Conservation (phyloP, 306 rosid genomes). For the Crotalaria pallida region DNA sequence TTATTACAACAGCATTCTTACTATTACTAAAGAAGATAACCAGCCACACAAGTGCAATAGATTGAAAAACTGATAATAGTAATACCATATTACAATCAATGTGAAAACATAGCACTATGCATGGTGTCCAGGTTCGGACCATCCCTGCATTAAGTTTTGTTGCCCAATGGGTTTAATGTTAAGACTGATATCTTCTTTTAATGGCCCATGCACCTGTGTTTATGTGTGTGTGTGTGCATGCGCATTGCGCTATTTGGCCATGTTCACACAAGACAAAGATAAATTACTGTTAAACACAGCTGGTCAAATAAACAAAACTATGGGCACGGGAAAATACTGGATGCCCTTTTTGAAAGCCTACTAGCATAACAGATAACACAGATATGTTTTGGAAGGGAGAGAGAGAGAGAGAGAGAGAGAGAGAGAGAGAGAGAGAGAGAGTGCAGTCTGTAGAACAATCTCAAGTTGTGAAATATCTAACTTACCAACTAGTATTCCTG, state of each 20-base stretch:
- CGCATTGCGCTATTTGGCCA: neutral
- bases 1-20: slow-evolving; percentile 2
- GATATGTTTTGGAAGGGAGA: neutral
- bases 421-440: slow-evolving; percentile 6
- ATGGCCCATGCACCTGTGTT: neutral
- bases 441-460: neutral
- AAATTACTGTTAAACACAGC: neutral
- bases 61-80: slow-evolving; percentile 4
- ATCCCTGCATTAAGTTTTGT: too few relatives aligned
- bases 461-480: neutral
- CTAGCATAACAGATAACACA: neutral
- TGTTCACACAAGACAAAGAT: neutral
- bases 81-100: neutral
- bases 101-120: neutral
- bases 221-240: neutral
- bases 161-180: neutral
- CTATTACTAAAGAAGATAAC: slow-evolving; percentile 1
- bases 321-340: neutral
- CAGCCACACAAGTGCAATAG: neutral
- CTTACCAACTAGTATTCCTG: slow-evolving; percentile 89
- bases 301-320: neutral
- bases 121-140: neutral
- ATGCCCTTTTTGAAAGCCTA: neutral
- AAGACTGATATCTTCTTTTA: neutral
- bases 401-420: slow-evolving; percentile 7